A percentile compares a stretch with the other conserved stretches of the same genome.
phyloP scores from a whole-genome alignment of 176 grass and related monocot species.

The Aechmea fasciata region DNA sequence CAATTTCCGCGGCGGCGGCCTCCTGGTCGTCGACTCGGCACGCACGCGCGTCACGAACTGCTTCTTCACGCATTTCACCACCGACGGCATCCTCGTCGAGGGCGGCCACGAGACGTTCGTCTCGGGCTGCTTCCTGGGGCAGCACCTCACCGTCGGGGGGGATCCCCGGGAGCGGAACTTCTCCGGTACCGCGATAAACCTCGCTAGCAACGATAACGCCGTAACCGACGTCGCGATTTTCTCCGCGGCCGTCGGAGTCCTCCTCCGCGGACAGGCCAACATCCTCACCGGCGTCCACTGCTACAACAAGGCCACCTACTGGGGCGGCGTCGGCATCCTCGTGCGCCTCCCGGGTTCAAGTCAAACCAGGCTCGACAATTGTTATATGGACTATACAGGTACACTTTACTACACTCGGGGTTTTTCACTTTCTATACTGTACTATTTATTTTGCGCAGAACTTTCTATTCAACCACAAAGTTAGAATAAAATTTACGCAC shows the following conservation, averaged over 20 bases:
- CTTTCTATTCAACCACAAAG: too few relatives aligned
- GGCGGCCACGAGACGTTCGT: constrained; percentile 39
- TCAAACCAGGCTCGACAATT: constrained; percentile 36
- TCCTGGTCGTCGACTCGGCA: constrained; percentile 24
- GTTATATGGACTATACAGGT: constrained; percentile 39
- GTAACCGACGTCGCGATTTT: constrained; percentile 43
- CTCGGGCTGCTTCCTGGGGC: constrained; percentile 33
- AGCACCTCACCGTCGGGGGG: constrained; percentile 31
- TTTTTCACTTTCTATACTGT: too few relatives aligned
- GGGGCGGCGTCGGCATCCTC: constrained; percentile 30
- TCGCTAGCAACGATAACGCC: constrained; percentile 34
- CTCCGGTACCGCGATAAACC: constrained; percentile 29
- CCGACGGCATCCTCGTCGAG: constrained; percentile 26
- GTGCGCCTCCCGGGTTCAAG: constrained; percentile 7
- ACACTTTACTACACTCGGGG: too few relatives aligned
- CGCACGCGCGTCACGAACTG: constrained; percentile 36
- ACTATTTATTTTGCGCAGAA: too few relatives aligned
- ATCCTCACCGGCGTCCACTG: constrained; percentile 37
- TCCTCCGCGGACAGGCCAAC: constrained; percentile 34
- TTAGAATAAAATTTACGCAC: too few relatives aligned
- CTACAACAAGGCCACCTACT: constrained; percentile 41
- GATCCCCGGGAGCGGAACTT: constrained; percentile 36
- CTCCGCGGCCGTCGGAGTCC: constrained; percentile 30
- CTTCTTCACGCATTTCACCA: constrained; percentile 32
- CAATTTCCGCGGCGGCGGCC: constrained; percentile 24